Evolutionary conservation across 2,329 filamentous ascomycete species (phyloP).

Genomic region (Talaromyces sp.): DNA sequence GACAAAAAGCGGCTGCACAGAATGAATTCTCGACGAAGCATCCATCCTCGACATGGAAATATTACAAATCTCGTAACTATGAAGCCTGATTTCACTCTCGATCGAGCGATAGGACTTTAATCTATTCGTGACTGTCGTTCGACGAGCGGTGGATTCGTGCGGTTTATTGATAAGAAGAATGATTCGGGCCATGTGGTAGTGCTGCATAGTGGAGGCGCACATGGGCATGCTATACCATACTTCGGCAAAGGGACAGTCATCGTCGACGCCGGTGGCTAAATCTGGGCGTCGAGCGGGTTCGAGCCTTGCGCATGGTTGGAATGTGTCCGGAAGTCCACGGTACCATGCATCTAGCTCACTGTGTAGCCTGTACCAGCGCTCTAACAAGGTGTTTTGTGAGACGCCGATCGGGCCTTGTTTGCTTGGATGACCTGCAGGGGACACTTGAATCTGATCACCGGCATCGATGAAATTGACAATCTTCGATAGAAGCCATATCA

Average conservation of each 20-base stretch:
- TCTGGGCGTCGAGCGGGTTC: constrained; percentile 33
- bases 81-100: constrained; percentile 53
- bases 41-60: constrained; percentile 58
- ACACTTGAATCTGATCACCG: constrained; percentile 49
- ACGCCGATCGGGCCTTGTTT: constrained; percentile 31
- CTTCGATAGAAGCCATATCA: constrained; percentile 65
- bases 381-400: constrained; percentile 42
- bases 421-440: constrained; percentile 23
- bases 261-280: constrained; percentile 24
- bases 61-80: constrained; percentile 60
- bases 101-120: constrained; percentile 59
- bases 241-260: constrained; percentile 47
- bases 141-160: constrained; percentile 43
- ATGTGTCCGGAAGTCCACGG: constrained; percentile 57
- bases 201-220: constrained; percentile 60
- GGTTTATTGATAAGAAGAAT: constrained; percentile 44
- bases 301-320: constrained; percentile 54
- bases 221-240: constrained; percentile 65
- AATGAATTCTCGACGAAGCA: constrained; percentile 58
- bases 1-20: constrained; percentile 61
- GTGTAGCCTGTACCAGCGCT: constrained; percentile 52
- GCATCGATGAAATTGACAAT: constrained; percentile 63
- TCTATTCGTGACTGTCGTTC: constrained; percentile 52
- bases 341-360: constrained; percentile 59
- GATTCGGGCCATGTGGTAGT: constrained; percentile 45